These are phyloP conservation scores for Salvia hispanica DNA, from an alignment of 257 asterid genomes.

Conservation along the genomic window DNA sequence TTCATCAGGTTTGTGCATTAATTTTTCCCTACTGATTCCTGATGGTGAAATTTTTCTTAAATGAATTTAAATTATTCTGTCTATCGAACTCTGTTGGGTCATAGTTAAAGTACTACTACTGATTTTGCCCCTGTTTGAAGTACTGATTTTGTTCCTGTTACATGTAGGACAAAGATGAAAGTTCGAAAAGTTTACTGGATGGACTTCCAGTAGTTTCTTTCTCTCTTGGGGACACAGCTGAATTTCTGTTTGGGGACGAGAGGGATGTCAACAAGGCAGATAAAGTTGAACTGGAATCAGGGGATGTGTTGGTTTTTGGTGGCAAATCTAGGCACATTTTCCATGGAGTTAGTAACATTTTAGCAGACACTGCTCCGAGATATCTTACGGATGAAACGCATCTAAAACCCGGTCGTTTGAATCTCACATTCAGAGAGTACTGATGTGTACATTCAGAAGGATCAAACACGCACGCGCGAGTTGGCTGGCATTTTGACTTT, in stretches of 20 bases:
- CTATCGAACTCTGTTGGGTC: not conserved
- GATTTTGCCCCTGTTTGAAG: not conserved
- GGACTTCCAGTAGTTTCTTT: conserved; percentile 80
- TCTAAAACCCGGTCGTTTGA: conserved; percentile 70
- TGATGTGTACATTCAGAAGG: conserved; percentile 31
- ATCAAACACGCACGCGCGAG: not conserved
- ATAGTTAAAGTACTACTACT: not conserved
- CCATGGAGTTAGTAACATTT: conserved; percentile 67
- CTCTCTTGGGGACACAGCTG: conserved; percentile 80
- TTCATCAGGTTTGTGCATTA: conserved; percentile 63
- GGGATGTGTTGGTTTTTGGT: conserved; percentile 82
- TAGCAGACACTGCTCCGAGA: conserved; percentile 50
- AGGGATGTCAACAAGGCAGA: conserved; percentile 51
- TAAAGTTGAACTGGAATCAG: conserved; percentile 58
- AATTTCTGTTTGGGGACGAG: conserved; percentile 58
- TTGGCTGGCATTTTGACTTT: conserved; percentile 17
- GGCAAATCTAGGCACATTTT: conserved; percentile 69
- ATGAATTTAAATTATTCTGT: conserved; percentile 16
- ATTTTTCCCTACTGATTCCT: not conserved
- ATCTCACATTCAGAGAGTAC: conserved; percentile 78
- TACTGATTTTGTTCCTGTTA: not conserved
- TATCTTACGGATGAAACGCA: conserved; percentile 50
- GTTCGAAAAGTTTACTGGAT: conserved; percentile 53
- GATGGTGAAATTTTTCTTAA: not conserved
- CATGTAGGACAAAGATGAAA: conserved; percentile 80